Evolutionary conservation across 2,329 filamentous ascomycete genomes (phyloP), one percentile per base, ranked within the genome.

Genomic region (Fusarium multiceps): DNA sequence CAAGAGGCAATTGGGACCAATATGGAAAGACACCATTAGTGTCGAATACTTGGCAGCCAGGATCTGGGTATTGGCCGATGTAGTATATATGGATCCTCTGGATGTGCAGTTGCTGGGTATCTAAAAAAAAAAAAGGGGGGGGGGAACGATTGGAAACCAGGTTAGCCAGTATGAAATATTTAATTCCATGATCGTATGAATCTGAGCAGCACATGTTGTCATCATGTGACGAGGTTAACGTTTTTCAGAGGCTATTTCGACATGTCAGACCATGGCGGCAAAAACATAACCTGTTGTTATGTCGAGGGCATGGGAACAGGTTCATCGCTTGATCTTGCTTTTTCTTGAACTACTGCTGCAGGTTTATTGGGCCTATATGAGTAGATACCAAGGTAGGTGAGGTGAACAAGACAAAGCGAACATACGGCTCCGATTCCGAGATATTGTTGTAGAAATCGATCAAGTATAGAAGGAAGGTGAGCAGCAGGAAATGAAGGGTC

Each of bases 181-280:
- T 25, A 56, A 40, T 49, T 13, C 27, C 40, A 46, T 56, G 48
- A 21, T 13, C 16, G 23, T 47, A 50, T 41, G 21, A 30, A 46
- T 16, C 30, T 14, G 16, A 51, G 32, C 21, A 41, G 28, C n/a
- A 37, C 21, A 53, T 23, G 27, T 18, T 25, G n/a, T 25, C 23
- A 16, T 40, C 12, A 8, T 13, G 20, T n/a, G 12, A 40, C 28
- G 23, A 28, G 20, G 54, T 20, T 53, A 30, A 32, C 20, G 53
- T 51, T 45, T n/a, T n/a, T 43, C 18, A 10, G 25, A 41, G 50
- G 28, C 34, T 11, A 25, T 46, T 48, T 25, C 25, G 28, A 27
- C 13, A 13, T 37, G 40, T 64, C 63, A 68, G 67, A 40, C 58
- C 50, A 68, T 63, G 63, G 53, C 42, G 67, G 46, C 67, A 41